Evolutionary conservation across 208 protist species (phyloP), one percentile per base, ranked within the genome.

Genomic region (Acanthamoeba rhysodes): DNA sequence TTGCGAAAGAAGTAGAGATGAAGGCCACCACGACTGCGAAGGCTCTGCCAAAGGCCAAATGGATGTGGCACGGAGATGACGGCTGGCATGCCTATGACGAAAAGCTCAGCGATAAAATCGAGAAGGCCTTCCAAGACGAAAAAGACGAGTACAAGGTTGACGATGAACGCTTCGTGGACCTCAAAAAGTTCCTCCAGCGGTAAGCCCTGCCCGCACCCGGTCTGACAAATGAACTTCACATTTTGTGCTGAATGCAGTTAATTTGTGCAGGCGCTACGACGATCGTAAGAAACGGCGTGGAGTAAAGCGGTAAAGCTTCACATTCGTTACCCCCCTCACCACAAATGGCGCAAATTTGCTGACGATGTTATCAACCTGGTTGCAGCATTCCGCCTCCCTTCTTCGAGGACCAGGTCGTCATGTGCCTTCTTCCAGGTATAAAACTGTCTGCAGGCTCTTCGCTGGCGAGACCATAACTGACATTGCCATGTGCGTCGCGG

Each of bases 141-240:
- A 41, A 90, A 10, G 57, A 57, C 29, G 57, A 90, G 57, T 90
- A 6, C 16, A 90, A 90, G 32, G 82, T 90, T 32, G 88, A 93
- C n/a, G 88, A 93, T 50, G 88, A 93, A 57, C 88, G 88, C 29
- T 93, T 93, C 45, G 88, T 93, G 16, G 88, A 93, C 78, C 32
- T 93, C 27, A 57, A 93, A 27, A 76, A 93, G 14, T 93, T 93
- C 45, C 64, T 93, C 9, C 88, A 93, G 27, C 45, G 88, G 62
- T 45, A 29, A 12, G 82, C 24, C 9, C 32, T 45, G 22, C 72
- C 16, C 34, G 10, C 45, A 41, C 14, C 45, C 3, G 2, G 45
- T 62, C 0, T 27, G 20, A 27, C 10, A 34, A 34, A 32, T 88
- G 2, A 66, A 90, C 10, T 64, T 55, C 37, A 0, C 27, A 50